Conservation (phyloP, 768 basidiomycete genomes). For the Boletus pseudo-olivaceus region DNA sequence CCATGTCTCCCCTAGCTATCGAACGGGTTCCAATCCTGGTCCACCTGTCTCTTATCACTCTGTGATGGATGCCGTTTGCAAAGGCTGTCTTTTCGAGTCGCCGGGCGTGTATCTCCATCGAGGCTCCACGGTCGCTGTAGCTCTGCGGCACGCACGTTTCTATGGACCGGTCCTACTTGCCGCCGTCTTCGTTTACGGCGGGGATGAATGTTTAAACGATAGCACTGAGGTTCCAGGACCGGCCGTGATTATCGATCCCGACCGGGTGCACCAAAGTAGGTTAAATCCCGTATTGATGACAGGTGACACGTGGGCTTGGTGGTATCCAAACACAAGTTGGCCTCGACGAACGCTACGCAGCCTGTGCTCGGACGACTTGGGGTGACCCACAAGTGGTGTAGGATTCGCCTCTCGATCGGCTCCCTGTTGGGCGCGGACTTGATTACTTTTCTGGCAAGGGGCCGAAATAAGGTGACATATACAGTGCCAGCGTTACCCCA, state of each 20-base stretch:
- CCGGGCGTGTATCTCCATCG: not conserved
- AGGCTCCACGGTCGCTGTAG: not conserved
- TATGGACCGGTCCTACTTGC: not conserved
- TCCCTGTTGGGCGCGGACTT: not conserved
- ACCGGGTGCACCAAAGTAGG: slow-evolving; percentile 43
- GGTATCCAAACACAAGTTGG: no score
- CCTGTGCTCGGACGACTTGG: not conserved
- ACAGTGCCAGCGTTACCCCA: slow-evolving; percentile 13
- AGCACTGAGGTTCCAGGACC: not conserved
- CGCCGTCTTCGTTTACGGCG: slow-evolving; percentile 7
- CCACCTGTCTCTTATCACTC: not conserved
- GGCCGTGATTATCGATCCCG: not conserved
- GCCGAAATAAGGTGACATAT: slow-evolving; percentile 2
- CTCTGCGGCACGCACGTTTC: not conserved
- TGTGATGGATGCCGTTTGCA: not conserved
- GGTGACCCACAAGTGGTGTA: not conserved
- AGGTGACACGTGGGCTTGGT: slow-evolving; percentile 1
- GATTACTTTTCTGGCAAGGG: not conserved
- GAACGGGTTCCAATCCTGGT: not conserved
- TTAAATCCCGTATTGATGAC: slow-evolving; percentile 6
- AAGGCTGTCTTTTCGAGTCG: not conserved
- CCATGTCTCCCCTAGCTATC: slow-evolving; percentile 28
- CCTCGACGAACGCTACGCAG: no score
- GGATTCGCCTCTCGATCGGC: slow-evolving; percentile 7
- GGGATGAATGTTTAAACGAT: not conserved